Conservation (phyloP, 148 eudicot species). For the Talinum fruticosum region DNA sequence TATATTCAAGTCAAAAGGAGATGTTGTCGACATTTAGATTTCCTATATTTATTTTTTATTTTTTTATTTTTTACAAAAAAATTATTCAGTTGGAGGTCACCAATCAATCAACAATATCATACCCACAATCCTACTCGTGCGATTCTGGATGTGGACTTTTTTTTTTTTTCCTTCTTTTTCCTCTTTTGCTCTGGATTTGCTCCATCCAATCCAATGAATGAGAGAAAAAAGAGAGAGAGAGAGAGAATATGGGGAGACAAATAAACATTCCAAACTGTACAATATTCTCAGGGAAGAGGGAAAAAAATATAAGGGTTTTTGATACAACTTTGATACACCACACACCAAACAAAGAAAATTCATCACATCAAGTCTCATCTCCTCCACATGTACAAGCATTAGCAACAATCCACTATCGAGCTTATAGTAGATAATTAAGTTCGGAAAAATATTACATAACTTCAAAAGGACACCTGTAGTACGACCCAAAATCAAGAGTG, state of each 20-base stretch:
- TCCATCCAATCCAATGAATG: conserved; percentile 16
- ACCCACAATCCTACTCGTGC: conserved; percentile 29
- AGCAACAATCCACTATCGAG: neutral
- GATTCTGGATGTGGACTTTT: conserved; percentile 9
- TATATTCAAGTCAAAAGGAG: conserved; percentile 10
- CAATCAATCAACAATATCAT: conserved; percentile 21
- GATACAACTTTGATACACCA: neutral
- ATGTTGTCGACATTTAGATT: conserved; percentile 6
- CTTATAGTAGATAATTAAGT: neutral
- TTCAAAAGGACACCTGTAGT: neutral
- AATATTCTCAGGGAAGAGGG: too few species aligned
- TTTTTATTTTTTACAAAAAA: conserved; percentile 1
- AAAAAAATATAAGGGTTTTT: neutral
- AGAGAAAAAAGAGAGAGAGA: neutral
- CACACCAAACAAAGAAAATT: neutral
- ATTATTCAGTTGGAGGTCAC: conserved; percentile 2
- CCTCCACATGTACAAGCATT: neutral
- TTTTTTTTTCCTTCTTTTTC: neutral
- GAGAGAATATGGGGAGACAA: conserved; percentile 17
- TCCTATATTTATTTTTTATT: too few species aligned
- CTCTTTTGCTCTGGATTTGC: conserved; percentile 5
- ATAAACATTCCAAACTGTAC: conserved; percentile 43
- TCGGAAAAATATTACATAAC: too few species aligned
- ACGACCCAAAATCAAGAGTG: neutral
- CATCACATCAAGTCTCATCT: conserved; percentile 4